phyloP scores from a whole-genome alignment of 768 basidiomycete species.

The Dentipellis sp. region DNA sequence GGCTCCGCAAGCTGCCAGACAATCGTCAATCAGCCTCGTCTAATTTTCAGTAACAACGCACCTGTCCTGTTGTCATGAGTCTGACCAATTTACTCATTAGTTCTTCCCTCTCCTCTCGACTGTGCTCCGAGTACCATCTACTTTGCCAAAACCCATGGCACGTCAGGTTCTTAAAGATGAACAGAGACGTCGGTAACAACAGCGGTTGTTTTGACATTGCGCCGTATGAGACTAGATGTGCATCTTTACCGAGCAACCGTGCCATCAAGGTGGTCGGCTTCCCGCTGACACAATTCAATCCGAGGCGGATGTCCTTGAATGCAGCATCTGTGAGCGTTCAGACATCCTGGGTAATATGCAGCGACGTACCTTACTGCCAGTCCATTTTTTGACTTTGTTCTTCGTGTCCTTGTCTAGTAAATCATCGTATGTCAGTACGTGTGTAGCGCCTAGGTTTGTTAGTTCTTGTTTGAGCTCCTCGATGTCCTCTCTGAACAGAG shows the following conservation, averaged over 20 bases:
- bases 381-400: conserved; percentile 53
- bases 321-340: neutral
- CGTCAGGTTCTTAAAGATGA: conserved; percentile 80
- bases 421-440: conserved; percentile 73
- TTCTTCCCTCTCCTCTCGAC: conserved; percentile 36
- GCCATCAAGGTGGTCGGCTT: conserved; percentile 61
- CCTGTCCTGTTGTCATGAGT: conserved; percentile 49
- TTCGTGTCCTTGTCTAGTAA: conserved; percentile 42
- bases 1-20: conserved; percentile 51
- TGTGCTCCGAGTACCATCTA: conserved; percentile 51
- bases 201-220: conserved; percentile 85
- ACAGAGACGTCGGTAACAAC: conserved; percentile 63
- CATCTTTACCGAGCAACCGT: conserved; percentile 52
- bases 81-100: conserved; percentile 42
- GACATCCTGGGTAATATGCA: neutral
- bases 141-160: conserved; percentile 75
- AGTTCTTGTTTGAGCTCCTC: conserved; percentile 42
- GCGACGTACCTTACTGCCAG: conserved; percentile 42
- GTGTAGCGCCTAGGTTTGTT: conserved; percentile 56
- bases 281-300: conserved; percentile 57
- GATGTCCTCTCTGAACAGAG: conserved; percentile 38
- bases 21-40: neutral
- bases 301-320: conserved; percentile 32
- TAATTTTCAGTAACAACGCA: conserved; percentile 14
- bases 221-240: conserved; percentile 80